Base-by-base conservation (phyloP, 805 yeast species). In the Pichia kluyveri region DNA sequence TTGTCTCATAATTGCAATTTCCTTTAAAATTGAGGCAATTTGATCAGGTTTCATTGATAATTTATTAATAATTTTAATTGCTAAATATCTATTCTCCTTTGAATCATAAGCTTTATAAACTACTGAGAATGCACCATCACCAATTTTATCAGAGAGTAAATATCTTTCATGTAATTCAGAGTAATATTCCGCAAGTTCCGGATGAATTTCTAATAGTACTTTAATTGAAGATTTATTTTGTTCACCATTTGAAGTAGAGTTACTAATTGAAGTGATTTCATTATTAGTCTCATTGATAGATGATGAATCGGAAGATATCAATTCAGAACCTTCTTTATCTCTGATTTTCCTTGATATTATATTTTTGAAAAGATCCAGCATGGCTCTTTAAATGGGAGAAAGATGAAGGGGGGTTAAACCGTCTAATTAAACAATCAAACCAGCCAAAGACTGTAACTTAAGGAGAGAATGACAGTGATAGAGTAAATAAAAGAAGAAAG, bases 121-220 rank as follows among this genome's bases (percentile, higher is more conserved):
- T 12, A 77, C 74, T 3, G 96, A 86, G 61, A 91, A 90, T 0
- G 97, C 97, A 9, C 98, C 98, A 60, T 84, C 90, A 0, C 93
- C 91, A 17, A 84, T 67, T 50, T 63, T 61, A 23, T 59, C 62
- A 10, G 54, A 41, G 12, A 67, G 32, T 7, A 50, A 40, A 51
- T 65, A 67, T 18, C 68, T 48, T 3, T 47, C 26, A 5, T 62
- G 55, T 15, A 66, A 47, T 36, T 66, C 69, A 0, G 45, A 18
- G 50, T 65, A 65, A 41, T 55, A 62, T 1, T 43, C 53, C 7
- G 54, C 41, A 15, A 51, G 54, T 32, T 55, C 52, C 2, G 54
- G 47, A 27, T 50, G 47, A n/a, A 30, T 39, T 32, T 46, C 45
- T 12, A 52, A 40, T 7, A 51, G 15, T 11, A 34, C 12, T 10